Evolutionary conservation across 2,329 filamentous ascomycete species (phyloP).

Genomic region (Blastomyces parvus): DNA sequence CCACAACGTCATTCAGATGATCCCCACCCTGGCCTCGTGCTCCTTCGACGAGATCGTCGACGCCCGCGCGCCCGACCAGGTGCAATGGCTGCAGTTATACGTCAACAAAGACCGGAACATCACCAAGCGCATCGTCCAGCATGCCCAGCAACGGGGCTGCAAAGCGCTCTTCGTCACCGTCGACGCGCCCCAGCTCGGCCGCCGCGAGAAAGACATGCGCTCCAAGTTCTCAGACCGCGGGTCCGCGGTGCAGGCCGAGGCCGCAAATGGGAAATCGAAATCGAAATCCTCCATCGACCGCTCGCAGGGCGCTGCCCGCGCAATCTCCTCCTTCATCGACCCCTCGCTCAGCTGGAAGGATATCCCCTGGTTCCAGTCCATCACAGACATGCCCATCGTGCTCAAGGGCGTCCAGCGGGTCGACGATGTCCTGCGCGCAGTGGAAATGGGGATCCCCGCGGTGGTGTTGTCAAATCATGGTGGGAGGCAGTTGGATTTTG

Average conservation of each 20-base stretch:
- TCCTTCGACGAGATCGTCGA: constrained; percentile 97
- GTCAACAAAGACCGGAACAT: constrained; percentile 93
- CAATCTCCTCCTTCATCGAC: constrained; percentile 96
- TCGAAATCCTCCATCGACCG: constrained; percentile 62
- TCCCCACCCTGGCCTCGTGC: constrained; percentile 91
- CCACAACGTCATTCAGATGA: constrained; percentile 95
- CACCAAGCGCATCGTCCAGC: constrained; percentile 79
- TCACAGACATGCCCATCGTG: constrained; percentile 91
- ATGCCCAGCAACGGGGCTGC: constrained; percentile 86
- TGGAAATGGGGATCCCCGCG: constrained; percentile 71
- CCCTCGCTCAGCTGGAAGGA: constrained; percentile 88
- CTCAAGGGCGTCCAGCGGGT: constrained; percentile 95
- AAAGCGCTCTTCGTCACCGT: constrained; percentile 97
- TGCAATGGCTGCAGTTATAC: constrained; percentile 95
- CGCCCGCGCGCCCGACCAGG: constrained; percentile 65
- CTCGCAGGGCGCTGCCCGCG: constrained; percentile 83
- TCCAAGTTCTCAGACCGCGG: constrained; percentile 79
- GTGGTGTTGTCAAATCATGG: constrained; percentile 96
- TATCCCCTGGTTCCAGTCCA: constrained; percentile 80
- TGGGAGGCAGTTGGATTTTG: constrained; percentile 85
- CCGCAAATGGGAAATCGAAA: constrained; percentile 48
- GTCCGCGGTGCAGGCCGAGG: constrained; percentile 67
- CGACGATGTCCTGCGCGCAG: constrained; percentile 84
- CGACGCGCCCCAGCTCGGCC: constrained; percentile 88
- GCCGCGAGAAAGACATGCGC: constrained; percentile 96